These are phyloP conservation scores for Tausonia pullulans DNA, from an alignment of 1,284 basidiomycete species.

Conservation along the genomic window DNA sequence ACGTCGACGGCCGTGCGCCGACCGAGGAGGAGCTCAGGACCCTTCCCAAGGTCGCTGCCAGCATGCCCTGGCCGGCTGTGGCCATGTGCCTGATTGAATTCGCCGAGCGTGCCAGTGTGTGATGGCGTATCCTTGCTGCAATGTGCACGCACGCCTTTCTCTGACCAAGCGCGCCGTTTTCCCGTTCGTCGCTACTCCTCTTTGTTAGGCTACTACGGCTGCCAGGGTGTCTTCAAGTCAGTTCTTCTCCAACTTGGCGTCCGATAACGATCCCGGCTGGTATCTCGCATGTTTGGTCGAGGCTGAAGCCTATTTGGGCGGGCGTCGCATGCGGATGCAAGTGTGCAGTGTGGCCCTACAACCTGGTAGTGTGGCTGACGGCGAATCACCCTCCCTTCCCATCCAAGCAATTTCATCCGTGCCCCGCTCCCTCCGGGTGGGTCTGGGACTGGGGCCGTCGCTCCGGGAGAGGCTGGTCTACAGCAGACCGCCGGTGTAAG, in stretches of 20 bases:
- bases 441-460: background rate
- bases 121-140: constrained; percentile 22
- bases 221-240: constrained; percentile 19
- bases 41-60: constrained; percentile 44
- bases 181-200: background rate
- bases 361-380: too few relatives aligned
- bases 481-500: background rate
- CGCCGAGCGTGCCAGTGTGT: constrained; percentile 26
- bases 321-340: too few relatives aligned
- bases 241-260: constrained; percentile 18
- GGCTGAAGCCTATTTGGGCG: background rate
- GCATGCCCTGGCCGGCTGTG: constrained; percentile 25
- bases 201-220: constrained; percentile 13
- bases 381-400: too few relatives aligned
- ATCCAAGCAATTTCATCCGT: background rate
- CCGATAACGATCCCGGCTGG: constrained; percentile 11
- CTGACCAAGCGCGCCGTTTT: constrained; percentile 19
- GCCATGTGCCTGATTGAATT: constrained; percentile 34
- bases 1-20: constrained; percentile 49
- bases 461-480: background rate
- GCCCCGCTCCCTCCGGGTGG: background rate
- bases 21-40: constrained; percentile 54
- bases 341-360: too few relatives aligned
- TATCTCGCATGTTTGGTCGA: background rate
- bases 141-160: constrained; percentile 15